Conservation (phyloP, 1,284 basidiomycete genomes). For the Ceratobasidium sp. region DNA sequence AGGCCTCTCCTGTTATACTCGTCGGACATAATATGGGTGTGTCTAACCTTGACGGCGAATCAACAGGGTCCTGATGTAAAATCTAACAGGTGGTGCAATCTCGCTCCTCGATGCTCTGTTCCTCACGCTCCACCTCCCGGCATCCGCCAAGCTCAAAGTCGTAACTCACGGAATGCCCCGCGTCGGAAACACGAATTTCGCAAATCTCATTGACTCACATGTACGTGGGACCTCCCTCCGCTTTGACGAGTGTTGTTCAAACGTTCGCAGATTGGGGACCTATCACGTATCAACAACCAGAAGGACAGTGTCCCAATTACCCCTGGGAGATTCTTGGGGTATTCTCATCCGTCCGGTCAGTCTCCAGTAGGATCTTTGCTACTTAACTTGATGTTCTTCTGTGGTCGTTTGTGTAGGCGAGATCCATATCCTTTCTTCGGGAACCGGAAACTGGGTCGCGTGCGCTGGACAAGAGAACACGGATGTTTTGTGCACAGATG, state of each 20-base stretch:
- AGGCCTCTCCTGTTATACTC: conserved; percentile 50
- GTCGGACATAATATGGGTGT: conserved; percentile 66
- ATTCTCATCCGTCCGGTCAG: conserved; percentile 16
- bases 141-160: conserved; percentile 45
- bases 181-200: conserved; percentile 47
- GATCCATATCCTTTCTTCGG: conserved; percentile 13
- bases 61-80: not conserved
- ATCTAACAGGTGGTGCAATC: conserved; percentile 58
- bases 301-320: conserved; percentile 33
- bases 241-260: not conserved
- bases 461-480: conserved; percentile 25
- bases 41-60: not conserved
- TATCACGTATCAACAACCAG: conserved; percentile 65
- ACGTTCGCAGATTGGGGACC: conserved; percentile 46
- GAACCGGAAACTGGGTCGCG: not conserved
- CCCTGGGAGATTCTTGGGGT: conserved; percentile 4
- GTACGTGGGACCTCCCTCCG: not conserved
- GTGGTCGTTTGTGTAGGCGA: conserved; percentile 34
- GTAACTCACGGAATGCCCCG: conserved; percentile 52
- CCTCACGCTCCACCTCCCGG: conserved; percentile 61
- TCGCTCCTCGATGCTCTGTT: conserved; percentile 65
- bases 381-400: conserved; percentile 12
- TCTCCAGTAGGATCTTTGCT: not conserved
- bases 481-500: conserved; percentile 31
- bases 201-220: conserved; percentile 30